These are phyloP conservation scores for Penicillium paxilli DNA, from an alignment of 495 filamentous ascomycete species.

Conservation along the genomic window DNA sequence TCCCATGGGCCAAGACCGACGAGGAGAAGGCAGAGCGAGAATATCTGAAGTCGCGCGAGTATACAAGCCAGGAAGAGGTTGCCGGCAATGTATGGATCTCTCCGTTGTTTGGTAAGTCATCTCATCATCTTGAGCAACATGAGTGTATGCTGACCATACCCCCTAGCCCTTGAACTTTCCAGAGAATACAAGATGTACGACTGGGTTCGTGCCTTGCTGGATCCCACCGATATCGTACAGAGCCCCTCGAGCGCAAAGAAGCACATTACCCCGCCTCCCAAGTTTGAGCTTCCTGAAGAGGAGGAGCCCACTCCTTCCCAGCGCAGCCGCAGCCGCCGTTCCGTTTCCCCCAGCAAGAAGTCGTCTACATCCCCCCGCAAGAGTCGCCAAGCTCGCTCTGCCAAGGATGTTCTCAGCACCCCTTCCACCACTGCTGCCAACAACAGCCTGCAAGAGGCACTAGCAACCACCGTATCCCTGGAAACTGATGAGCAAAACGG, in stretches of 20 bases:
- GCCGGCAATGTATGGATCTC: constrained; percentile 97
- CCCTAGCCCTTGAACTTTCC: constrained; percentile 74
- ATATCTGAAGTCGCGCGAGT: constrained; percentile 73
- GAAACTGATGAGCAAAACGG: constrained; percentile 28
- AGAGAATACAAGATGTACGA: constrained; percentile 78
- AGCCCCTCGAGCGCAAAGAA: constrained; percentile 59
- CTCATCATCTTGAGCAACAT: background rate
- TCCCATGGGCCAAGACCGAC: constrained; percentile 81
- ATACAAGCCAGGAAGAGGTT: constrained; percentile 85
- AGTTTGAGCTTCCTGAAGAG: constrained; percentile 55
- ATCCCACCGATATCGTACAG: constrained; percentile 67
- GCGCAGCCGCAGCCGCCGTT: constrained; percentile 51
- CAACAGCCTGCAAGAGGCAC: constrained; percentile 48
- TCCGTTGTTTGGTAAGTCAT: constrained; percentile 67
- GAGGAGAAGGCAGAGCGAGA: constrained; percentile 88
- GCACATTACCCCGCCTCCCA: constrained; percentile 69
- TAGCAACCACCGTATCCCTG: constrained; percentile 46
- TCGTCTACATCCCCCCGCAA: constrained; percentile 66
- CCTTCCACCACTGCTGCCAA: constrained; percentile 49
- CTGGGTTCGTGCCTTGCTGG: constrained; percentile 89
- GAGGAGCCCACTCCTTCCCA: constrained; percentile 37
- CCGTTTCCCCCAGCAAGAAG: constrained; percentile 61
- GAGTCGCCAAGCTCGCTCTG: constrained; percentile 59
- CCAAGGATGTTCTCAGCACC: constrained; percentile 47
- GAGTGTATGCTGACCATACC: background rate